A percentile compares a stretch with the other conserved stretches of the same genome.
Conservation (phyloP, 345 rosid species). For the Corchorus capsularis region DNA sequence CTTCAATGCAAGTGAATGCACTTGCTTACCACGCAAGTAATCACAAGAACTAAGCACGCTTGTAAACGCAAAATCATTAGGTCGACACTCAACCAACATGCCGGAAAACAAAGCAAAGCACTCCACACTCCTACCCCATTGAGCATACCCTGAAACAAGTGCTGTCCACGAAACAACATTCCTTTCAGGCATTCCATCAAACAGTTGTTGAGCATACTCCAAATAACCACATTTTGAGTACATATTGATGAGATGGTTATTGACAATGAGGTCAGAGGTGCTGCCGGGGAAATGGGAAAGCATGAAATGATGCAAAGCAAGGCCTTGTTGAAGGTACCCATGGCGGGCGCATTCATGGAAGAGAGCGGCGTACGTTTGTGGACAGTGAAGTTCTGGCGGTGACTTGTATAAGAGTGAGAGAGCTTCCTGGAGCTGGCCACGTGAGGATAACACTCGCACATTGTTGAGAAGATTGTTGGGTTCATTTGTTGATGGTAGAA, state of each 20-base stretch:
- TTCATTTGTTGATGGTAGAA: neutral
- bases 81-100: slow-evolving; percentile 60
- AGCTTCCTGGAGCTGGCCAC: slow-evolving; percentile 51
- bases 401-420: slow-evolving; percentile 45
- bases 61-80: slow-evolving; percentile 70
- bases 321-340: slow-evolving; percentile 53
- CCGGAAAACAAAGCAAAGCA: slow-evolving; percentile 48
- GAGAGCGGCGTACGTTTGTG: slow-evolving; percentile 53
- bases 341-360: slow-evolving; percentile 70
- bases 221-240: slow-evolving; percentile 62
- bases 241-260: slow-evolving; percentile 69
- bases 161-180: slow-evolving; percentile 85
- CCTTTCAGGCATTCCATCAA: slow-evolving; percentile 66
- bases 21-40: slow-evolving; percentile 55
- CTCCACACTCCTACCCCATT: slow-evolving; percentile 46
- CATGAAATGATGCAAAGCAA: slow-evolving; percentile 61
- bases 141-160: slow-evolving; percentile 69
- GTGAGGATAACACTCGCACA: slow-evolving; percentile 34
- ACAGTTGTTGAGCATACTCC: slow-evolving; percentile 48
- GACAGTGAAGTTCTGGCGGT: slow-evolving; percentile 39
- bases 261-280: slow-evolving; percentile 39
- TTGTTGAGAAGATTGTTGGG: slow-evolving; percentile 26
- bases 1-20: slow-evolving; percentile 70
- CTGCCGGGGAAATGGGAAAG: slow-evolving; percentile 23
- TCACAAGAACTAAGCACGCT: slow-evolving; percentile 67